These are phyloP conservation scores for Triticum timopheevii DNA, from an alignment of 176 grass and related monocot genomes.

Conservation along the genomic window DNA sequence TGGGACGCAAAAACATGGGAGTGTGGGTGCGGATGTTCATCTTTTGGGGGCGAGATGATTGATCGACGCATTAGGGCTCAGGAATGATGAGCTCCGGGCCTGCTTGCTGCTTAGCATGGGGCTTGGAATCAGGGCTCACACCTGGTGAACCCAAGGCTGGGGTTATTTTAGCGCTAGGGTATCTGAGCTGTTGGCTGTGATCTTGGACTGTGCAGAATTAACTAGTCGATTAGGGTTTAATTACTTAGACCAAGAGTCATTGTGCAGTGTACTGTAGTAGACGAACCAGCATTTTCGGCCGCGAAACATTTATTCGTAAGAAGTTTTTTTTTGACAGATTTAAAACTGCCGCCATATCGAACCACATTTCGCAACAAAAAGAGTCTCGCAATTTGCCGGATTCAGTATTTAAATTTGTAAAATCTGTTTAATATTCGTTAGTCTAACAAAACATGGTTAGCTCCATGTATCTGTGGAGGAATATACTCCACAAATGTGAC, in stretches of 20 bases:
- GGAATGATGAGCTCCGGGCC: slow-evolving; percentile 38
- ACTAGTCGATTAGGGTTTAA: background rate
- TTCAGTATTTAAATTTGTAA: background rate
- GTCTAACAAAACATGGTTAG: background rate
- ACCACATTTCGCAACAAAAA: background rate
- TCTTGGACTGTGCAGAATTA: slow-evolving; percentile 16
- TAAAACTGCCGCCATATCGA: too few species aligned
- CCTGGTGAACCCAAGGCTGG: slow-evolving; percentile 11
- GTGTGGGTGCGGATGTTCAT: slow-evolving; percentile 35
- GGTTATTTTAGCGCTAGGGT: slow-evolving; percentile 11
- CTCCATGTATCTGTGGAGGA: background rate
- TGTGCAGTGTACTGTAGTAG: slow-evolving; percentile 2
- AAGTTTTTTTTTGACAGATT: background rate
- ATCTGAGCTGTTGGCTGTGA: slow-evolving; percentile 15
- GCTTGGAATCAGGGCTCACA: slow-evolving; percentile 28
- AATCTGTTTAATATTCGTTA: background rate
- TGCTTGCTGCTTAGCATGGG: slow-evolving; percentile 12
- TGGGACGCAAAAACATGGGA: slow-evolving; percentile 10
- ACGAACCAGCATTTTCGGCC: slow-evolving; percentile 3
- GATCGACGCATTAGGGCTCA: slow-evolving; percentile 14
- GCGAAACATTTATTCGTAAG: background rate
- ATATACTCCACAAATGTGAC: background rate
- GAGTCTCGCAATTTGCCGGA: background rate
- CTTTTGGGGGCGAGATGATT: slow-evolving; percentile 50
- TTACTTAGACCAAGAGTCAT: slow-evolving; percentile 27